phyloP scores from a whole-genome alignment of 176 grass and related monocot species.

The Carex parvula region DNA sequence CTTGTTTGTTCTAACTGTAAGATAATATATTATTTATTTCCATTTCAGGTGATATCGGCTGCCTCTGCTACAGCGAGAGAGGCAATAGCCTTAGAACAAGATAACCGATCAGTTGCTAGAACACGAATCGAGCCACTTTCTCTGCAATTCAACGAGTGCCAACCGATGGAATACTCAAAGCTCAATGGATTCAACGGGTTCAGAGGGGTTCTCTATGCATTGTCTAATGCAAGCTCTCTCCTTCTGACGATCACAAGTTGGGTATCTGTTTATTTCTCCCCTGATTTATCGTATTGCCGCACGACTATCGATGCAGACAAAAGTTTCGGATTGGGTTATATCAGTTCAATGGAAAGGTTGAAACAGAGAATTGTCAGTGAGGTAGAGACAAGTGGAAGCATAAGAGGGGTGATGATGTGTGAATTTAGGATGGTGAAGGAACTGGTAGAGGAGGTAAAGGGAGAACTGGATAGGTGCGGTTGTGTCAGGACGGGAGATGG shows the following conservation, averaged over 20 bases:
- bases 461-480: conserved; percentile 66
- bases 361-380: conserved; percentile 66
- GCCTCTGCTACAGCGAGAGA: conserved; percentile 55
- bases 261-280: conserved; percentile 41
- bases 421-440: conserved; percentile 58
- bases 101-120: conserved; percentile 60
- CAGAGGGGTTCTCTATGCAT: conserved; percentile 67
- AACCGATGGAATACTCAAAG: conserved; percentile 47
- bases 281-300: conserved; percentile 2
- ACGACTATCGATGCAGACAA: background rate
- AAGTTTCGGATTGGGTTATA: conserved; percentile 33
- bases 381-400: conserved; percentile 25
- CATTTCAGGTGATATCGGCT: conserved; percentile 52
- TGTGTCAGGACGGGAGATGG: conserved; percentile 44
- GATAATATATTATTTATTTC: background rate
- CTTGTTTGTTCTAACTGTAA: background rate
- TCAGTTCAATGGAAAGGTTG: conserved; percentile 63
- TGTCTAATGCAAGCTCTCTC: conserved; percentile 78
- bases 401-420: conserved; percentile 50
- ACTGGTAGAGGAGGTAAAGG: conserved; percentile 53
- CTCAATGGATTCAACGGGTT: conserved; percentile 86
- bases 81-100: conserved; percentile 64
- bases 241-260: conserved; percentile 66
- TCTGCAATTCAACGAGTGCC: conserved; percentile 51
- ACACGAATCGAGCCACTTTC: conserved; percentile 59